Conservation (phyloP, 2,329 filamentous ascomycete genomes). For the Cladosporium sp. region DNA sequence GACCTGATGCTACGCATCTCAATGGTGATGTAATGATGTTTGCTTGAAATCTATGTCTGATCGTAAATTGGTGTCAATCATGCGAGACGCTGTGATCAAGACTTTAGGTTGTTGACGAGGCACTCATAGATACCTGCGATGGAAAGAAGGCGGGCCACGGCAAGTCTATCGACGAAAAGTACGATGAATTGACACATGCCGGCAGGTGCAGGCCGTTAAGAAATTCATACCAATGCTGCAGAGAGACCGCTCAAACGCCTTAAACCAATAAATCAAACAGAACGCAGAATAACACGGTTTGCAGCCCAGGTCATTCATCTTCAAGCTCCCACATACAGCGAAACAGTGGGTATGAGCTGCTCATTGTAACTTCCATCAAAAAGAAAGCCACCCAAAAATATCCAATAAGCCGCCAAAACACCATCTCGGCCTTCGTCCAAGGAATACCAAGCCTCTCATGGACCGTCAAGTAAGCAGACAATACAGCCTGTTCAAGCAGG, state of each 20-base stretch:
- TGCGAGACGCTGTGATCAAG: too few species aligned
- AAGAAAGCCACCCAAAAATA: constrained; percentile 12
- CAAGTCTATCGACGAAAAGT: background rate
- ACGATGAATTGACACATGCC: background rate
- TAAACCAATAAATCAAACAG: background rate
- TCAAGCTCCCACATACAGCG: background rate
- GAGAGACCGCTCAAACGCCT: background rate
- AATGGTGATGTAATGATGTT: background rate
- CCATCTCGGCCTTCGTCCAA: constrained; percentile 7
- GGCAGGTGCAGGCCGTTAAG: background rate
- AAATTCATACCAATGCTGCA: background rate
- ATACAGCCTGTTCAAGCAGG: constrained; percentile 7
- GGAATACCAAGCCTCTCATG: background rate
- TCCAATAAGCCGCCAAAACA: constrained; percentile 9
- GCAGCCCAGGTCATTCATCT: background rate
- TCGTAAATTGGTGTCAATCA: background rate
- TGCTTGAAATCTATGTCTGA: background rate
- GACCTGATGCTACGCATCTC: background rate
- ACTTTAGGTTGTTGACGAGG: too few species aligned
- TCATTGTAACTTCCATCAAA: constrained; percentile 7
- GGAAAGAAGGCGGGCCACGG: background rate
- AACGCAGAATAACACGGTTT: background rate
- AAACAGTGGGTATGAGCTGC: background rate
- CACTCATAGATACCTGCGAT: background rate
- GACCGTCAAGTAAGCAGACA: background rate